phyloP scores from a whole-genome alignment of 306 rosid genomes.

The Inga oerstediana region DNA sequence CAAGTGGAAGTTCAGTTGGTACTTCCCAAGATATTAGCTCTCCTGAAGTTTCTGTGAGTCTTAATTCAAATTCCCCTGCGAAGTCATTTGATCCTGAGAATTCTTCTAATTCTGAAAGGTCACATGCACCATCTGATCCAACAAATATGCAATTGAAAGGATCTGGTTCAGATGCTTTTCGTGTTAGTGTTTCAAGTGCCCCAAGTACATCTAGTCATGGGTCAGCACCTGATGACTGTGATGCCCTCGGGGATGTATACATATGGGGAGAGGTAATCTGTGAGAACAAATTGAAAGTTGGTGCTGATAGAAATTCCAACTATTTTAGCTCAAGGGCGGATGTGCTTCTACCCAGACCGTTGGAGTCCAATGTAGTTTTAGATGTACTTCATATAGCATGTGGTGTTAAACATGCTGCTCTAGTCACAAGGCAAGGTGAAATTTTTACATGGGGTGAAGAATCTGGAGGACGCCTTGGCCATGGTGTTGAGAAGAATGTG shows the following conservation, averaged over 20 bases:
- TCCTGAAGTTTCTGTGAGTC: constrained; percentile 68
- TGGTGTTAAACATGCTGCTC: constrained; percentile 91
- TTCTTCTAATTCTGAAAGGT: constrained; percentile 59
- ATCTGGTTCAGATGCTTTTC: constrained; percentile 93
- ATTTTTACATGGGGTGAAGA: constrained; percentile 99
- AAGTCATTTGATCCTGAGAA: constrained; percentile 59
- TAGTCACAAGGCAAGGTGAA: constrained; percentile 97
- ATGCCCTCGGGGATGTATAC: constrained; percentile 95
- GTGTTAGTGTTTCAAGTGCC: constrained; percentile 98
- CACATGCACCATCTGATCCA: constrained; percentile 79
- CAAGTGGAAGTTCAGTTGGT: constrained; percentile 77
- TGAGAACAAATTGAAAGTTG: constrained; percentile 77
- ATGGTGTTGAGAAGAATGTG: constrained; percentile 92
- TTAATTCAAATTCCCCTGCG: constrained; percentile 60
- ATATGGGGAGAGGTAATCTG: constrained; percentile 95
- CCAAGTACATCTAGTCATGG: constrained; percentile 99
- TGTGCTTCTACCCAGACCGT: constrained; percentile 86
- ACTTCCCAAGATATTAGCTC: constrained; percentile 68
- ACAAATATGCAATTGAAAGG: constrained; percentile 95
- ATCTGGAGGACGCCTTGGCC: constrained; percentile 99
- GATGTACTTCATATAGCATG: constrained; percentile 93
- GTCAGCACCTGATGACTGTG: constrained; percentile 94
- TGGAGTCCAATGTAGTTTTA: constrained; percentile 90
- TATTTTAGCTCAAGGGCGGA: constrained; percentile 66
- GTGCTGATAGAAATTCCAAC: constrained; percentile 69